Evolutionary conservation across 2,329 filamentous ascomycete species (phyloP), one percentile per base, ranked within the genome.

Genomic region (Hypoxylon sp.): DNA sequence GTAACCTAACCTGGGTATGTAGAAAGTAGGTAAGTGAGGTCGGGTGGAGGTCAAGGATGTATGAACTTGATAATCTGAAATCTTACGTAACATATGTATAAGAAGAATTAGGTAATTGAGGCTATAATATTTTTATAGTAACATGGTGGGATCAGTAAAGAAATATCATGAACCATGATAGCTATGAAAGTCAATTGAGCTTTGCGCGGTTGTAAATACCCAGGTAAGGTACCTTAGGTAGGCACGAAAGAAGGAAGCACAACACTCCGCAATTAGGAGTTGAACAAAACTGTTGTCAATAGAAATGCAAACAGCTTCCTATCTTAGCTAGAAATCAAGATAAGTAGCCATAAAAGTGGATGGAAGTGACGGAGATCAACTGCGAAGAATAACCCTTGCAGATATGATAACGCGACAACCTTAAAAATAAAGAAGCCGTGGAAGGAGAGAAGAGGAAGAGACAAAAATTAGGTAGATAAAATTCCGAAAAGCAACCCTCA

Each of bases 271-370:
- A 32, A 32, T 11, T 32, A 32, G 13, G 30, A 41, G 15, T n/a
- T 41, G 6, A 17, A 17, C 2, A 41, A 20, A 41, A 20, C 5
- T 20, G 37, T 4, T 10, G 17, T 32, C 19, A 41, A 58, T 55
- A 22, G 46, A 53, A 55, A 59, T 52, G 32, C 39, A 48, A 48
- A 48, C 46, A 63, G 61, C 56, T 64, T 64, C 61, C 61, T 64
- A 64, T 64, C 39, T 56, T 24, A 56, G 55, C 26, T 55, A 59
- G 20, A 28, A 34, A 32, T 32, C 43, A n/a, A 53, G 37, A 56
- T 47, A 48, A 56, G 32, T 24, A 46, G 34, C 22, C 46, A 34
- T 46, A 22, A 28, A 54, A 54, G 22, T 19, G 28, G 39, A 46
- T 43, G 19, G 30, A 39, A n/a, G 8, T 39, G 17, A 7, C 8